Percentiles rank a stretch among this genome's conserved stretches.
phyloP scores from a whole-genome alignment of 1,284 basidiomycete genomes.

The Cutaneotrichosporon sp. region DNA sequence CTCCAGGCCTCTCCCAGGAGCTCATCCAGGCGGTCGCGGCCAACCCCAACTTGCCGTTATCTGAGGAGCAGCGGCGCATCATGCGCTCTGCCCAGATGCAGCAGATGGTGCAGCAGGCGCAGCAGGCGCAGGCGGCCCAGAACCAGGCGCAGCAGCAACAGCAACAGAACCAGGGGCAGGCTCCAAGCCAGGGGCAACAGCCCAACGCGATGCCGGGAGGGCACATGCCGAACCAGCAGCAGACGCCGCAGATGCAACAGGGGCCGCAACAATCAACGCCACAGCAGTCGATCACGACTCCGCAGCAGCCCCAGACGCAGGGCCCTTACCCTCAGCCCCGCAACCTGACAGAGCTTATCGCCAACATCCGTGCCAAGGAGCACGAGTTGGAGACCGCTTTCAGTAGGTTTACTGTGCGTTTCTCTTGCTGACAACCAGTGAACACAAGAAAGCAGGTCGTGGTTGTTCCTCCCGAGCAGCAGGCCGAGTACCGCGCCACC shows the following conservation, averaged over 20 bases:
- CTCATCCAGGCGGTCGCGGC: conserved; percentile 20
- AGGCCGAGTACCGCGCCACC: conserved; percentile 14
- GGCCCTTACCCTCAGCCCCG: conserved; percentile 20
- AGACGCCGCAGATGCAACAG: background rate
- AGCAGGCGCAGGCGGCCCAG: conserved; percentile 14
- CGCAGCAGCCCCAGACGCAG: conserved; percentile 10
- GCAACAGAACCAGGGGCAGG: conserved; percentile 7
- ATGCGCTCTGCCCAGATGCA: conserved; percentile 18
- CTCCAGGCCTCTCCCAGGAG: conserved; percentile 15
- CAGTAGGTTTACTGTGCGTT: conserved; percentile 7
- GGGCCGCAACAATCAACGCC: background rate
- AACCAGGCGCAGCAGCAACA: conserved; percentile 17
- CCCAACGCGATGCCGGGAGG: background rate
- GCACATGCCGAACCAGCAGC: background rate
- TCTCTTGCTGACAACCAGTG: conserved; percentile 12
- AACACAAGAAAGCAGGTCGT: conserved; percentile 18
- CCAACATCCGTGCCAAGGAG: conserved; percentile 20
- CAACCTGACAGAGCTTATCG: conserved; percentile 19
- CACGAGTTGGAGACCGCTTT: conserved; percentile 22
- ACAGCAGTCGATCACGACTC: conserved; percentile 6
- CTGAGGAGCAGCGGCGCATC: conserved; percentile 22
- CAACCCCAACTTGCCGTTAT: conserved; percentile 19
- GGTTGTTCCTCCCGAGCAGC: conserved; percentile 22
- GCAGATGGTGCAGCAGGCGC: conserved; percentile 16
- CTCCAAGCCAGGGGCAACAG: conserved; percentile 13